A percentile compares a stretch with the other conserved stretches of the same genome.
Evolutionary conservation across 2,329 filamentous ascomycete species (phyloP).

Genomic region (Rhynchosporium agropyri): DNA sequence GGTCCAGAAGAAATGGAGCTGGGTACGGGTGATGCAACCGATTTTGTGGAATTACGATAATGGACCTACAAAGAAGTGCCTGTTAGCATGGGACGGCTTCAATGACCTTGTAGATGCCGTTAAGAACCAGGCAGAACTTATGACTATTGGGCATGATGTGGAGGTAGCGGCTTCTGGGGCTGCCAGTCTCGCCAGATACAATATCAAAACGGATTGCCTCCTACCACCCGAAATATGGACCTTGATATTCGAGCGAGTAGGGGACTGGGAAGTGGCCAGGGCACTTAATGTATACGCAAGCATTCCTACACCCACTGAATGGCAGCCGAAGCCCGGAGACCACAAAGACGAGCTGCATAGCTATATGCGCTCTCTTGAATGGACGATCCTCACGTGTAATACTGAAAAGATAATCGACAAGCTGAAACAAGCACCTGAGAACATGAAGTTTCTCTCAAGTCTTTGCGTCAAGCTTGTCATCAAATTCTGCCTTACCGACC

Average conservation of each 20-base stretch:
- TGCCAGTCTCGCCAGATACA: constrained; percentile 49
- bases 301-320: constrained; percentile 71
- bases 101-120: constrained; percentile 74
- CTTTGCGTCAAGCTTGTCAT: constrained; percentile 87
- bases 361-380: constrained; percentile 80
- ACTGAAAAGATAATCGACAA: constrained; percentile 73
- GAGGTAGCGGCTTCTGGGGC: constrained; percentile 43
- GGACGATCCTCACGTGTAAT: constrained; percentile 75
- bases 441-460: constrained; percentile 72
- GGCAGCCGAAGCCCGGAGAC: constrained; percentile 64
- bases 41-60: constrained; percentile 80
- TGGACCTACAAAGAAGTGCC: constrained; percentile 51
- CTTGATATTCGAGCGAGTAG: constrained; percentile 79
- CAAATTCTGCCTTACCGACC: constrained; percentile 81
- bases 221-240: constrained; percentile 89
- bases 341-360: constrained; percentile 67
- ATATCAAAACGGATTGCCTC: constrained; percentile 45
- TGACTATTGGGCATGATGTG: constrained; percentile 73
- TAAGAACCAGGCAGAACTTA: constrained; percentile 74
- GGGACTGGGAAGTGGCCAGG: constrained; percentile 88
- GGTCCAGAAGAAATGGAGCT: constrained; percentile 81
- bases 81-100: constrained; percentile 65
- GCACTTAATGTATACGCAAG: constrained; percentile 80
- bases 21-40: constrained; percentile 80
- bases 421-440: constrained; percentile 70